Conservation (phyloP, 306 rosid genomes). For the Cucumis hystrix region DNA sequence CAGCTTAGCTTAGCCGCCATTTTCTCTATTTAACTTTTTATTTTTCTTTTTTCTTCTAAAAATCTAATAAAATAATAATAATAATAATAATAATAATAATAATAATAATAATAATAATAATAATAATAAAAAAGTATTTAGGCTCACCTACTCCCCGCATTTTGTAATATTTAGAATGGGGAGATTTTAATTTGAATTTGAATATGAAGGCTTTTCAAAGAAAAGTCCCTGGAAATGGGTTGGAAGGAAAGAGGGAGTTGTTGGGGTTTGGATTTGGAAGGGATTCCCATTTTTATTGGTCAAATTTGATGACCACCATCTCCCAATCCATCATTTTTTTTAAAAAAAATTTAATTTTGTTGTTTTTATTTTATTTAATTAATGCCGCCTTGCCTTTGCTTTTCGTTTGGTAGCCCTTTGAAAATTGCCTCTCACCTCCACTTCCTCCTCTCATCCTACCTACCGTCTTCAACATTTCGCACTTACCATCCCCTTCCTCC, state of each 20-base stretch:
- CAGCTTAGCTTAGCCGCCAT: not conserved
- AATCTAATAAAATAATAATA: no score
- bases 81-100: no score
- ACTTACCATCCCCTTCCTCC: not conserved
- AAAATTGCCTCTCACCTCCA: not conserved
- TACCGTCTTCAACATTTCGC: not conserved
- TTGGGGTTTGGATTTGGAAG: not conserved
- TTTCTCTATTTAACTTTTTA: not conserved
- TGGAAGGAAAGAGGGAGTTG: not conserved
- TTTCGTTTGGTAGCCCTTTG: not conserved
- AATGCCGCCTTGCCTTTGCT: not conserved
- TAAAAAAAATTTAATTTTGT: not conserved
- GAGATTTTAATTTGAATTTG: not conserved
- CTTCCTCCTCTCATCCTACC: not conserved
- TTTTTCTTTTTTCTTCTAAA: no score
- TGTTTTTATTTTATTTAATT: not conserved
- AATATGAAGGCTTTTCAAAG: not conserved
- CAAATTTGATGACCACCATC: not conserved
- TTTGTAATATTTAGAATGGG: not conserved
- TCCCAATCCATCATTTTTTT: no score
- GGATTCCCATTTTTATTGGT: not conserved
- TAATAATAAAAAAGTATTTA: no score
- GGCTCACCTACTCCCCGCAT: not conserved
- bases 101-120: no score
- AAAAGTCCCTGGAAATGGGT: not conserved